Evolutionary conservation across 345 rosid species (phyloP).

Genomic region (Citrus maxima): DNA sequence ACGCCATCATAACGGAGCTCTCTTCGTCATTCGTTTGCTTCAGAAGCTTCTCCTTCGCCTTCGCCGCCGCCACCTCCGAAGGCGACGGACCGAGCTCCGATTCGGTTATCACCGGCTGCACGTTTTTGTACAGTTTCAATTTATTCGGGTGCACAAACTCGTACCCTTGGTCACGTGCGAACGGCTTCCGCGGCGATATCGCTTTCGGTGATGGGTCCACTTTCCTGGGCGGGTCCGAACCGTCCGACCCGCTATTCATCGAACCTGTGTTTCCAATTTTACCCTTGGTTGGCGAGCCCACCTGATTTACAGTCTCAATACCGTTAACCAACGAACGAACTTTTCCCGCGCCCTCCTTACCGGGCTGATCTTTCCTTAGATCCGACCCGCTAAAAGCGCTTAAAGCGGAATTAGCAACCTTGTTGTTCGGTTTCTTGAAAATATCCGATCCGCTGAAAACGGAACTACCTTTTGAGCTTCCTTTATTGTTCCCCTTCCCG

Average conservation of each 20-base stretch:
- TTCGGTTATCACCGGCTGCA: conserved; percentile 38
- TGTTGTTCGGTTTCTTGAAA: background rate
- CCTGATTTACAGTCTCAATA: background rate
- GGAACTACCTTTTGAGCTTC: conserved; percentile 16
- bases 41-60: conserved; percentile 37
- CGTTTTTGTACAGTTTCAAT: conserved; percentile 19
- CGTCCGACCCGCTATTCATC: background rate
- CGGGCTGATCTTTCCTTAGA: background rate
- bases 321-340: background rate
- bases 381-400: background rate
- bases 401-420: background rate
- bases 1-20: conserved; percentile 44
- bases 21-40: conserved; percentile 37
- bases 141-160: background rate
- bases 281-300: background rate
- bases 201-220: background rate
- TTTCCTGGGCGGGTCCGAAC: background rate
- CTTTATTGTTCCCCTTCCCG: background rate
- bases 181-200: background rate
- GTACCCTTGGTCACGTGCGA: background rate
- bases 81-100: conserved; percentile 87
- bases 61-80: conserved; percentile 71
- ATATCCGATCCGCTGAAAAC: conserved; percentile 17
- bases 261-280: conserved; percentile 6
- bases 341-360: background rate